phyloP scores from a whole-genome alignment of 768 basidiomycete genomes.

The Hydnomerulius pinastri region DNA sequence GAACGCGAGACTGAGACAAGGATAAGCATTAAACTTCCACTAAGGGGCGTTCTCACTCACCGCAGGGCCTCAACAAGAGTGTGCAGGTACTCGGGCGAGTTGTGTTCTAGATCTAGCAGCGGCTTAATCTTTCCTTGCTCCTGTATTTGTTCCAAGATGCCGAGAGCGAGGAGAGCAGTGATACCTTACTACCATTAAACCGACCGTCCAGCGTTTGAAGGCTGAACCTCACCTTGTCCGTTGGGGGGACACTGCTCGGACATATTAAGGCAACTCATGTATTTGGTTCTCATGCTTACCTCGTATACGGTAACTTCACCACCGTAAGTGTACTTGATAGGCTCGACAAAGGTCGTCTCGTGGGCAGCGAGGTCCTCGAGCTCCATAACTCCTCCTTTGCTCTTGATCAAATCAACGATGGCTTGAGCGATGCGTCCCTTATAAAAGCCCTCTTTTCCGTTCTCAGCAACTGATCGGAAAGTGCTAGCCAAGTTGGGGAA shows the following conservation, averaged over 20 bases:
- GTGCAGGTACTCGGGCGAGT: constrained; percentile 88
- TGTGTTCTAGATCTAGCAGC: constrained; percentile 82
- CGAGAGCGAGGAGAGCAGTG: constrained; percentile 89
- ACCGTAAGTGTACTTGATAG: constrained; percentile 88
- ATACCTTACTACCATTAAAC: constrained; percentile 49
- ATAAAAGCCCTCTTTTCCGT: constrained; percentile 94
- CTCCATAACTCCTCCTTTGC: constrained; percentile 90
- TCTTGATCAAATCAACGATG: constrained; percentile 82
- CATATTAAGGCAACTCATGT: neutral
- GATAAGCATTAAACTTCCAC: constrained; percentile 2
- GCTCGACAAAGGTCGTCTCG: constrained; percentile 76
- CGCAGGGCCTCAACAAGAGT: constrained; percentile 82
- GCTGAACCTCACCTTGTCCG: constrained; percentile 67
- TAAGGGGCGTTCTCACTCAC: constrained; percentile 37
- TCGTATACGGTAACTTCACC: constrained; percentile 89
- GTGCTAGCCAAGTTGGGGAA: constrained; percentile 83
- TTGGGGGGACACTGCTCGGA: constrained; percentile 84
- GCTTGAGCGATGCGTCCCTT: constrained; percentile 88
- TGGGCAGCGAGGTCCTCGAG: constrained; percentile 91
- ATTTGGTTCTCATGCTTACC: constrained; percentile 42
- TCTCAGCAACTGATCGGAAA: constrained; percentile 73
- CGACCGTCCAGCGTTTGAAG: neutral
- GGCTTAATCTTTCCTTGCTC: constrained; percentile 67
- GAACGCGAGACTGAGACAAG: constrained; percentile 57
- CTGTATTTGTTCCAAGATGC: constrained; percentile 88